phyloP scores from a whole-genome alignment of 345 rosid genomes.

The Cardamine occulta region DNA sequence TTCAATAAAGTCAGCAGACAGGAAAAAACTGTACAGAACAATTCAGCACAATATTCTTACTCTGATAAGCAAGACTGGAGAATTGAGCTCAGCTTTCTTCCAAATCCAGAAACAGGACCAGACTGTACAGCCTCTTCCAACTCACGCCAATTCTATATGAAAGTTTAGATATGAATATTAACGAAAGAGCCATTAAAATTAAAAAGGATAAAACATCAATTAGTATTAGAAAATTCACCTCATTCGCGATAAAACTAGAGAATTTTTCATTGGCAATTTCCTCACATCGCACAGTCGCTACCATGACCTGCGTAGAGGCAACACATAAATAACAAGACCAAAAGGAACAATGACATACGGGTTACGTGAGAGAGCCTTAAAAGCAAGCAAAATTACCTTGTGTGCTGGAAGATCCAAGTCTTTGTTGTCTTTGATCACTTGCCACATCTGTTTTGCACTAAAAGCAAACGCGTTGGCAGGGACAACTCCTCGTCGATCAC shows the following conservation, averaged over 20 bases:
- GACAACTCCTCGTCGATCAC: conserved; percentile 96
- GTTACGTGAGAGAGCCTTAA: background rate
- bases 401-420: conserved; percentile 99
- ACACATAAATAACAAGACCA: conserved; percentile 26
- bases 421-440: conserved; percentile 92
- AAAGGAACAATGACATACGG: background rate
- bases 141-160: conserved; percentile 69
- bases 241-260: conserved; percentile 61
- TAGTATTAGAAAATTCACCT: conserved; percentile 50
- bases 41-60: conserved; percentile 50
- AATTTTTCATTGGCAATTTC: conserved; percentile 89
- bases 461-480: conserved; percentile 99
- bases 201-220: conserved; percentile 15
- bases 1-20: background rate
- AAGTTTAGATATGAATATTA: conserved; percentile 1
- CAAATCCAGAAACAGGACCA: conserved; percentile 76
- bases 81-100: conserved; percentile 73
- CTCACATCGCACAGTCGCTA: conserved; percentile 97
- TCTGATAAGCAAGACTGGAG: conserved; percentile 60
- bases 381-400: conserved; percentile 61
- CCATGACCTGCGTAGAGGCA: conserved; percentile 80
- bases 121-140: conserved; percentile 81
- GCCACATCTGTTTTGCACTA: conserved; percentile 93
- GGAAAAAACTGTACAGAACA: conserved; percentile 11
- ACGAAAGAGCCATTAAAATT: background rate